Evolutionary conservation across 192 early-diverging fungal species (phyloP).

Genomic region (Chytriomyces confervae): DNA sequence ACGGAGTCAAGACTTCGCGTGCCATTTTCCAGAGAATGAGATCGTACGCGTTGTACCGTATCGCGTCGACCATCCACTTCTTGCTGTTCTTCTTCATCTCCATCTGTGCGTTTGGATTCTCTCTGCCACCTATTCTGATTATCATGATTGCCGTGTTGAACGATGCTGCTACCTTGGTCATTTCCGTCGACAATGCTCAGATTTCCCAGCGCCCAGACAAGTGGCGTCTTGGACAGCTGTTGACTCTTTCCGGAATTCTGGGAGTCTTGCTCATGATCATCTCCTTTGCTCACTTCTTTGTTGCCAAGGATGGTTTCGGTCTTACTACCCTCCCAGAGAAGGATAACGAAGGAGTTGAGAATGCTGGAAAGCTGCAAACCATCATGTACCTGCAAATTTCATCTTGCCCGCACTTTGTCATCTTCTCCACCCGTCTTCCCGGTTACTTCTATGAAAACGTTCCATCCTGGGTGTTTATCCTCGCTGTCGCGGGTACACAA

Average conservation of each 20-base stretch:
- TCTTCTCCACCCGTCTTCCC: conserved; percentile 91
- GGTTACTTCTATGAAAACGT: conserved; percentile 88
- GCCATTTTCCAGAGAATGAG: conserved; percentile 97
- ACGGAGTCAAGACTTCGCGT: conserved; percentile 88
- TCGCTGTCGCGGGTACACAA: conserved; percentile 86
- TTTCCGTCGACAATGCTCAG: conserved; percentile 83
- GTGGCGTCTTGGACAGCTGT: conserved; percentile 89
- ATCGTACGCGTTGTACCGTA: conserved; percentile 78
- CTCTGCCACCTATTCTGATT: conserved; percentile 85
- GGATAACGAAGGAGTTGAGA: not conserved
- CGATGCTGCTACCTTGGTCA: conserved; percentile 92
- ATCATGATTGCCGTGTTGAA: conserved; percentile 89
- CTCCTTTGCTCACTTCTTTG: conserved; percentile 85
- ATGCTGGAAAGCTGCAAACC: conserved; percentile 71
- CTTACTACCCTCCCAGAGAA: conserved; percentile 1
- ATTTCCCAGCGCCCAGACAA: conserved; percentile 83
- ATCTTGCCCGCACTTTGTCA: conserved; percentile 93
- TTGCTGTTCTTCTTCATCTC: conserved; percentile 89
- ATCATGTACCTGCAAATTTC: conserved; percentile 97
- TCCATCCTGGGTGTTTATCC: conserved; percentile 79
- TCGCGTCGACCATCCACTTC: conserved; percentile 95
- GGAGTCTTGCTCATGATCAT: conserved; percentile 74
- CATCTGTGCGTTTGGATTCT: conserved; percentile 81
- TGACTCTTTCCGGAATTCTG: conserved; percentile 79
- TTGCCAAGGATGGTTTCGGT: conserved; percentile 65